phyloP scores from a whole-genome alignment of 306 rosid species.

The Potentilla sterilis region DNA sequence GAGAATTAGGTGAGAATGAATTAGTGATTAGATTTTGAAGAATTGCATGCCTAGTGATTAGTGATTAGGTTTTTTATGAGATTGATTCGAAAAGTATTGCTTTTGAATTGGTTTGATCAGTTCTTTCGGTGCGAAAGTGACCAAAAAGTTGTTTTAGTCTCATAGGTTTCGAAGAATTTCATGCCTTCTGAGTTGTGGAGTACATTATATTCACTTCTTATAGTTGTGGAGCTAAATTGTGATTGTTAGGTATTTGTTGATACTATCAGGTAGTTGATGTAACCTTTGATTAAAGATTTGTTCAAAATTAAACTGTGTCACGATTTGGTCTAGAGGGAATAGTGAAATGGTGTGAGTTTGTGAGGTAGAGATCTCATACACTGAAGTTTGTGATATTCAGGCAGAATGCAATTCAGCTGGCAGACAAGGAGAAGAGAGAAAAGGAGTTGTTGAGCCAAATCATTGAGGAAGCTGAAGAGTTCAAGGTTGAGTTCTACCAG shows the following conservation, averaged over 20 bases:
- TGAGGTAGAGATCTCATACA: neutral
- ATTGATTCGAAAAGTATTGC: neutral
- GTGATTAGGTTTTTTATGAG: neutral
- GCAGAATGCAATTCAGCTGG: constrained; percentile 39
- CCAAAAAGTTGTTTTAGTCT: neutral
- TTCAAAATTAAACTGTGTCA: too few species aligned
- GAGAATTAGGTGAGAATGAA: neutral
- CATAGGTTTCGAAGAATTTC: neutral
- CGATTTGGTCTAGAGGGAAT: neutral
- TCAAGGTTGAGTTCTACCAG: constrained; percentile 39
- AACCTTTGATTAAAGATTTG: neutral
- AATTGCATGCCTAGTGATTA: neutral
- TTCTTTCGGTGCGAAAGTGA: neutral
- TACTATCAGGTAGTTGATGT: neutral
- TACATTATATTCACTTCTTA: neutral
- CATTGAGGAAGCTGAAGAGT: constrained; percentile 38
- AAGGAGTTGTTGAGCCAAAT: constrained; percentile 39
- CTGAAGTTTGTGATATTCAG: constrained; percentile 12
- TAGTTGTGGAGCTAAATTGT: neutral
- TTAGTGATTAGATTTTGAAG: neutral
- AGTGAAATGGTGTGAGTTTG: neutral
- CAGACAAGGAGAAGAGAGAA: constrained; percentile 43
- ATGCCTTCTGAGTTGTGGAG: neutral
- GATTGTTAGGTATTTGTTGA: neutral
- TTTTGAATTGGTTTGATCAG: neutral